Conservation (phyloP, 129 eudicot genomes). For the Escallonia herrerae region DNA sequence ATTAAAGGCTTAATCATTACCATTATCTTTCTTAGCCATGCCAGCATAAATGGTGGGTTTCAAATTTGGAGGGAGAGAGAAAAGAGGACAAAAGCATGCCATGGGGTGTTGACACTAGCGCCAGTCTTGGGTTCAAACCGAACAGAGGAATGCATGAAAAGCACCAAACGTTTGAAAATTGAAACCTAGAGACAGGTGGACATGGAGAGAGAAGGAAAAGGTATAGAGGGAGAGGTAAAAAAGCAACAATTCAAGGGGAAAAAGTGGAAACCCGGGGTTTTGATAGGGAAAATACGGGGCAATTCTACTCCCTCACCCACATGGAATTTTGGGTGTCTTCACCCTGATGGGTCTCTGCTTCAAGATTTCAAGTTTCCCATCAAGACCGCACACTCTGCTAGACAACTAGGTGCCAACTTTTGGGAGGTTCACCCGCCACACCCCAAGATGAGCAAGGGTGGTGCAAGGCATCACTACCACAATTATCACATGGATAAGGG, state of each 20-base stretch:
- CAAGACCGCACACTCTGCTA: slow-evolving; percentile 35
- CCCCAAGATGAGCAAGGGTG: slow-evolving; percentile 10
- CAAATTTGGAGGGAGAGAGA: too few species aligned
- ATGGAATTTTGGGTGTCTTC: slow-evolving; percentile 48
- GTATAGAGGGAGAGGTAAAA: slow-evolving; percentile 18
- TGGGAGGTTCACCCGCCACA: slow-evolving; percentile 49
- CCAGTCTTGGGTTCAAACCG: not conserved
- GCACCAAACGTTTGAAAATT: not conserved
- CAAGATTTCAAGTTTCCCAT: slow-evolving; percentile 19
- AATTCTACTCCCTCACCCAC: slow-evolving; percentile 62
- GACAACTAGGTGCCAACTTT: slow-evolving; percentile 57
- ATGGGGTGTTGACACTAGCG: too few species aligned
- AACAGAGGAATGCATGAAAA: not conserved
- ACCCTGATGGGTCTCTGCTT: slow-evolving; percentile 21
- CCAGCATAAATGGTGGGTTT: too few species aligned
- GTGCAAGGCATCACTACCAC: slow-evolving; percentile 16
- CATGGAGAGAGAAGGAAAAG: slow-evolving; percentile 14
- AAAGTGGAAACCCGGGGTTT: slow-evolving; percentile 45
- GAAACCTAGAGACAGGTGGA: not conserved
- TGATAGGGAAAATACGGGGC: slow-evolving; percentile 42
- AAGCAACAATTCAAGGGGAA: slow-evolving; percentile 28
- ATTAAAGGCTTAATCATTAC: too few species aligned
- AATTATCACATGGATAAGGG: slow-evolving; percentile 12
- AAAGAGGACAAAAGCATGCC: too few species aligned
- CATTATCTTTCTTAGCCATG: too few species aligned